Evolutionary conservation across 75 land plant genomes (phyloP).

Genomic region (Cryptomeria japonica): DNA sequence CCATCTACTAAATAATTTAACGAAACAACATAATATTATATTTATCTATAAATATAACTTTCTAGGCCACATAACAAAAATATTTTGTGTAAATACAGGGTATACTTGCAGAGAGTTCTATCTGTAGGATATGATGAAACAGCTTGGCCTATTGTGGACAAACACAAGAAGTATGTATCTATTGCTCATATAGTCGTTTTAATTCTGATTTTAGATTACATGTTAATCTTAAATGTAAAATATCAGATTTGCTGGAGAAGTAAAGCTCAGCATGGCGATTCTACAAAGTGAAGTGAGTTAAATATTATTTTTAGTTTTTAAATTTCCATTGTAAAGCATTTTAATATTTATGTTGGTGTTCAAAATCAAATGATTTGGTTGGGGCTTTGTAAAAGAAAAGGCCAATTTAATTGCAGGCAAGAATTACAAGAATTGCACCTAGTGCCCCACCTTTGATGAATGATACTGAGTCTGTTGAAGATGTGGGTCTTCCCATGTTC

Average conservation of each 20-base stretch:
- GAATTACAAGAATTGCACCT: not conserved
- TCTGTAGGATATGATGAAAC: not conserved
- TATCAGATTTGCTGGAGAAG: conserved; percentile 1
- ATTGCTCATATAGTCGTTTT: not conserved
- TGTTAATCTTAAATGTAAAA: not conserved
- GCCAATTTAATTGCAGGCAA: not conserved
- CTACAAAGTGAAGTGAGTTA: not conserved
- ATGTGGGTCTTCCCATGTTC: not conserved
- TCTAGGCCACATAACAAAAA: not conserved
- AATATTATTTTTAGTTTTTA: not conserved
- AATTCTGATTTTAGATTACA: not conserved
- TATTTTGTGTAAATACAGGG: not conserved
- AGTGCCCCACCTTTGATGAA: not conserved
- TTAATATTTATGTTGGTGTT: not conserved
- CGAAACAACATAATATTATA: too few relatives aligned
- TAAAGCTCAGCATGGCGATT: not conserved
- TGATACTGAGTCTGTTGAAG: not conserved
- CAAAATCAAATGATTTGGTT: not conserved
- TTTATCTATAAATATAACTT: not conserved
- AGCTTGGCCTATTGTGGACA: conserved; percentile 10
- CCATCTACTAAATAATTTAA: too few relatives aligned
- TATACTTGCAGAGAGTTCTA: conserved; percentile 6
- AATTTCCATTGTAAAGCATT: not conserved
- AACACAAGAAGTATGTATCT: conserved; percentile 5
- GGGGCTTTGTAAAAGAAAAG: not conserved